Evolutionary conservation across 495 filamentous ascomycete species (phyloP).

Genomic region (Hypoxylon intermedium): DNA sequence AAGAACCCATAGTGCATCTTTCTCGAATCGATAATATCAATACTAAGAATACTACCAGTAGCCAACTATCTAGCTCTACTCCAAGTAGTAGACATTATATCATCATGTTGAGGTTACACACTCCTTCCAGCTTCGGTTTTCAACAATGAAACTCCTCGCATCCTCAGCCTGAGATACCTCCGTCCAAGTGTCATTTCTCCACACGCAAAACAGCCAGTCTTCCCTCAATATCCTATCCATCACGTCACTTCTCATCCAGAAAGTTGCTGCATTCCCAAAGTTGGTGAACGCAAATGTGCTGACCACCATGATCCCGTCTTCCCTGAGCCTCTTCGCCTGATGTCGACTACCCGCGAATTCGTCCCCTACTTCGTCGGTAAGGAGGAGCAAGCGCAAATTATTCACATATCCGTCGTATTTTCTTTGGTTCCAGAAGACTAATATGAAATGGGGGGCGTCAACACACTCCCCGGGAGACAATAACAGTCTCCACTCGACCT

Average conservation of each 20-base stretch:
- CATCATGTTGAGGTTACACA: constrained; percentile 14
- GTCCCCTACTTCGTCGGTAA: constrained; percentile 29
- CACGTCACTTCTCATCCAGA: constrained; percentile 43
- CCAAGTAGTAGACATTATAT: no score
- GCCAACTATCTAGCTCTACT: no score
- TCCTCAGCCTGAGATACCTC: neutral
- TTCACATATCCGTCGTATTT: constrained; percentile 6
- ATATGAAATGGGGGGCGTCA: constrained; percentile 36
- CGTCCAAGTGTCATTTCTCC: constrained; percentile 15
- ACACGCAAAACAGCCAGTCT: constrained; percentile 39
- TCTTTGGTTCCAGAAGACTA: constrained; percentile 42
- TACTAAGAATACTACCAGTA: no score
- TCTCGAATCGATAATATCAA: no score
- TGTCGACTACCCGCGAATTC: no score
- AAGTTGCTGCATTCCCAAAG: constrained; percentile 25
- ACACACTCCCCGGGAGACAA: no score
- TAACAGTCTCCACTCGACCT: no score
- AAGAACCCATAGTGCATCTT: no score
- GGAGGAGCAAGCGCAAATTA: constrained; percentile 17
- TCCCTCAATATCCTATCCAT: constrained; percentile 33
- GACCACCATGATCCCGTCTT: constrained; percentile 35
- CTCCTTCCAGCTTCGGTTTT: constrained; percentile 11
- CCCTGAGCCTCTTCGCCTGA: constrained; percentile 13
- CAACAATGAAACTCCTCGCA: neutral
- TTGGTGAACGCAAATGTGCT: constrained; percentile 36